Evolutionary conservation across 495 filamentous ascomycete species (phyloP).

Genomic region (Tuber aestivum): DNA sequence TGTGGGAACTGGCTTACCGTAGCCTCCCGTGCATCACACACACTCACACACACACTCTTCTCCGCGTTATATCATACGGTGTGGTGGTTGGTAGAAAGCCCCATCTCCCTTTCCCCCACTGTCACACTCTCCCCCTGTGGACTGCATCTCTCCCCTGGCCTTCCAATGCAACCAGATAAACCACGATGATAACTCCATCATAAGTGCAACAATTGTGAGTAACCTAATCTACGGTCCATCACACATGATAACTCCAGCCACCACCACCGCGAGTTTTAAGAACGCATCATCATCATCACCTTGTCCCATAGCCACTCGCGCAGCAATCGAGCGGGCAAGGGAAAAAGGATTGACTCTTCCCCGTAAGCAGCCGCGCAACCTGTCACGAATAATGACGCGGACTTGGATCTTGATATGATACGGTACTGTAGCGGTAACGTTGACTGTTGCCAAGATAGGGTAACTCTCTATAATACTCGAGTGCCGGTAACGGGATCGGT

Average conservation of each 20-base stretch:
- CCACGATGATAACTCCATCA: not conserved
- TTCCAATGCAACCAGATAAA: not conserved
- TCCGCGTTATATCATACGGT: too few species aligned
- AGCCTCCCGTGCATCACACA: too few species aligned
- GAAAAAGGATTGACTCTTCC: not conserved
- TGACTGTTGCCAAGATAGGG: not conserved
- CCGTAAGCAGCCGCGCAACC: not conserved
- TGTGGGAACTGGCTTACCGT: not conserved
- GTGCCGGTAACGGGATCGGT: not conserved
- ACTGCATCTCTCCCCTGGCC: not conserved
- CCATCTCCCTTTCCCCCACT: not conserved
- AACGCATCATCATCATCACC: not conserved
- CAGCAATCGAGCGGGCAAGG: not conserved
- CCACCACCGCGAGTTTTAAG: not conserved
- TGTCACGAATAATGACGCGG: not conserved
- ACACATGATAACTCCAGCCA: not conserved
- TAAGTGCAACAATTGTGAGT: not conserved
- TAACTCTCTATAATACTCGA: too few species aligned
- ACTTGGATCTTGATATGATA: not conserved
- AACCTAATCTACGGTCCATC: not conserved
- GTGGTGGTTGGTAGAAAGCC: not conserved
- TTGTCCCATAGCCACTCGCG: not conserved
- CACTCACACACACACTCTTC: too few species aligned
- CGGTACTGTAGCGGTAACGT: too few species aligned
- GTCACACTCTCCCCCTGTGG: not conserved